These are phyloP conservation scores for Sclerotinia glacialis DNA, from an alignment of 2,329 filamentous ascomycete genomes.

Conservation along the genomic window DNA sequence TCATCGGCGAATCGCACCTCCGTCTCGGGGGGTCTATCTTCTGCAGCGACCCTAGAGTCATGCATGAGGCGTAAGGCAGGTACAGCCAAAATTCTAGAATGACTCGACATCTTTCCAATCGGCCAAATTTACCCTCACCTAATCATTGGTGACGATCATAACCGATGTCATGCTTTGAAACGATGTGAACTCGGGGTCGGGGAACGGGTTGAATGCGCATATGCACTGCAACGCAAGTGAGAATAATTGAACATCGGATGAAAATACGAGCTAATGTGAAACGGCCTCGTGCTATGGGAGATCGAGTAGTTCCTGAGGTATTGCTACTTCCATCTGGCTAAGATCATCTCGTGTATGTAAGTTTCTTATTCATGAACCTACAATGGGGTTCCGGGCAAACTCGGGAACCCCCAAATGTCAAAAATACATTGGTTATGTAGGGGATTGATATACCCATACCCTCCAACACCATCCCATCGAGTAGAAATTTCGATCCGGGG, in stretches of 20 bases:
- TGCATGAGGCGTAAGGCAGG: neutral
- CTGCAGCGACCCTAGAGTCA: neutral
- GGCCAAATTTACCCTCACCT: neutral
- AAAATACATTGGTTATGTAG: neutral
- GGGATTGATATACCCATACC: neutral
- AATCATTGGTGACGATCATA: neutral
- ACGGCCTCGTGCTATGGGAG: neutral
- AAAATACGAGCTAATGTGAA: neutral
- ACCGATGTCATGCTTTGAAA: neutral
- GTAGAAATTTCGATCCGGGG: conserved; percentile 1
- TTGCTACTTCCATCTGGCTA: neutral
- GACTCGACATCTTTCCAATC: neutral
- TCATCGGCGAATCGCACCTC: neutral
- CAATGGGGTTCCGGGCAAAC: neutral
- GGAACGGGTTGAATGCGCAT: neutral
- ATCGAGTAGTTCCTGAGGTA: neutral
- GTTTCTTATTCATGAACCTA: conserved; percentile 4
- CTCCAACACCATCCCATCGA: neutral
- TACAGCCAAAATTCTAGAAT: neutral
- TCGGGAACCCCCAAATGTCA: neutral
- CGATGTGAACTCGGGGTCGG: conserved; percentile 1
- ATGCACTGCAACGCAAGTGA: neutral
- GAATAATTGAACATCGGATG: neutral
- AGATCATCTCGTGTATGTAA: neutral
- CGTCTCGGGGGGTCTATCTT: neutral